Percentiles rank a stretch among this genome's conserved stretches.
Evolutionary conservation across 768 basidiomycete species (phyloP).

Genomic region (Lactarius sp.): DNA sequence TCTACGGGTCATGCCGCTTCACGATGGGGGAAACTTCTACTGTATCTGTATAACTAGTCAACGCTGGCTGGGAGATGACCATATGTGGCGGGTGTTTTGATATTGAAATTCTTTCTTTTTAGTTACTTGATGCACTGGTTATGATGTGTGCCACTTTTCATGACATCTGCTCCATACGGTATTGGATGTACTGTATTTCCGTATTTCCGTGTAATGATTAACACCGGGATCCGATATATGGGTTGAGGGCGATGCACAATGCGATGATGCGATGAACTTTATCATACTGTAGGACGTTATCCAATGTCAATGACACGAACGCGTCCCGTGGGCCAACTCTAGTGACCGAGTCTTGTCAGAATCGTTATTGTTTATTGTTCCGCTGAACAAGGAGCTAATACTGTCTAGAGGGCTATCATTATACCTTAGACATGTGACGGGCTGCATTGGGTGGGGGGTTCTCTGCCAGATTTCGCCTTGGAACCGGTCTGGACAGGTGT

Average conservation of each 20-base stretch:
- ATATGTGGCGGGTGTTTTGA: neutral
- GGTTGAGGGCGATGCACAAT: neutral
- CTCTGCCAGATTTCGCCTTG: constrained; percentile 9
- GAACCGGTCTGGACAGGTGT: constrained; percentile 22
- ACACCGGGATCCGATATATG: neutral
- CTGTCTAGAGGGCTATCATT: neutral
- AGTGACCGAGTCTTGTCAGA: constrained; percentile 7
- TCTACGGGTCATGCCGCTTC: neutral
- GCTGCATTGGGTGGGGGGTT: neutral
- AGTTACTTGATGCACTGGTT: neutral
- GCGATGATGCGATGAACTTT: neutral
- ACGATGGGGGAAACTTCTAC: neutral
- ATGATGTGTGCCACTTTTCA: neutral
- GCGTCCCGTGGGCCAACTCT: neutral
- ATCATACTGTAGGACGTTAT: neutral
- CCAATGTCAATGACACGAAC: neutral
- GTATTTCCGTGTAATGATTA: constrained; percentile 2
- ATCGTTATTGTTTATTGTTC: neutral
- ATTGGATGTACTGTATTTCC: neutral
- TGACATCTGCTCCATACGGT: neutral
- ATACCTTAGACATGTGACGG: neutral
- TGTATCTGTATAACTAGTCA: constrained; percentile 11
- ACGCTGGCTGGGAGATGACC: neutral
- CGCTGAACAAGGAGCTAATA: neutral
- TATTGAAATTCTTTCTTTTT: neutral